Conservation (phyloP, 2,329 filamentous ascomycete genomes). For the Aurifilum marmelostoma region DNA sequence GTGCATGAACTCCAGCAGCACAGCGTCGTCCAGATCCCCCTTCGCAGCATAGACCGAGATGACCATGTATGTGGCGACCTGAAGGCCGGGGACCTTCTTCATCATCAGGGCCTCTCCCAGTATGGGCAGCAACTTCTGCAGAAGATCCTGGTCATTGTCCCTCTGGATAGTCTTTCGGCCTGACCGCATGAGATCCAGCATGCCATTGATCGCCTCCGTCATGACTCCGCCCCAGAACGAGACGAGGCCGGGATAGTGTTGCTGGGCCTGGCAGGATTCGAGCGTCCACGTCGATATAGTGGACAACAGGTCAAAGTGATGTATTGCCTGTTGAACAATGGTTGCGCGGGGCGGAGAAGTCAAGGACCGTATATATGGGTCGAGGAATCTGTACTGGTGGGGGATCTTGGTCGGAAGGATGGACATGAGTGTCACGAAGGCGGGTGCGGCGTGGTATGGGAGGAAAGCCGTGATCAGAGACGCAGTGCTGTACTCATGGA, state of each 20-base stretch:
- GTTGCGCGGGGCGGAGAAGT: conserved; percentile 78
- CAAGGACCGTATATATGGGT: conserved; percentile 80
- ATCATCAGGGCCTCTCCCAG: conserved; percentile 78
- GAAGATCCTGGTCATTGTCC: conserved; percentile 79
- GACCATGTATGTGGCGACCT: conserved; percentile 90
- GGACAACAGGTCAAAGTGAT: conserved; percentile 75
- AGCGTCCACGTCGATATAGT: conserved; percentile 79
- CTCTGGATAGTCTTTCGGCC: conserved; percentile 76
- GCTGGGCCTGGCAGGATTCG: conserved; percentile 69
- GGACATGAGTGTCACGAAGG: conserved; percentile 83
- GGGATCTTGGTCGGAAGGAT: conserved; percentile 81
- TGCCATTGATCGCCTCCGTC: conserved; percentile 81
- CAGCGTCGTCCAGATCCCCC: conserved; percentile 74
- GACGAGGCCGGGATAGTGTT: conserved; percentile 76
- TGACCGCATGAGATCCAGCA: conserved; percentile 76
- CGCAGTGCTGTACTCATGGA: conserved; percentile 88
- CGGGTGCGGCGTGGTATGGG: conserved; percentile 84
- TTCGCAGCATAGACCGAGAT: conserved; percentile 85
- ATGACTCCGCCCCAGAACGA: conserved; percentile 91
- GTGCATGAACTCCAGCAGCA: conserved; percentile 88
- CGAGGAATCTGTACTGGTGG: conserved; percentile 78
- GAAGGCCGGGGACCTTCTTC: conserved; percentile 75
- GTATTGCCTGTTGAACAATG: conserved; percentile 81
- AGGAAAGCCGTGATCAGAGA: conserved; percentile 82
- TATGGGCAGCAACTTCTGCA: conserved; percentile 67